Evolutionary conservation across 2,329 filamentous ascomycete genomes (phyloP).

Genomic region (Aspergillus sp.): DNA sequence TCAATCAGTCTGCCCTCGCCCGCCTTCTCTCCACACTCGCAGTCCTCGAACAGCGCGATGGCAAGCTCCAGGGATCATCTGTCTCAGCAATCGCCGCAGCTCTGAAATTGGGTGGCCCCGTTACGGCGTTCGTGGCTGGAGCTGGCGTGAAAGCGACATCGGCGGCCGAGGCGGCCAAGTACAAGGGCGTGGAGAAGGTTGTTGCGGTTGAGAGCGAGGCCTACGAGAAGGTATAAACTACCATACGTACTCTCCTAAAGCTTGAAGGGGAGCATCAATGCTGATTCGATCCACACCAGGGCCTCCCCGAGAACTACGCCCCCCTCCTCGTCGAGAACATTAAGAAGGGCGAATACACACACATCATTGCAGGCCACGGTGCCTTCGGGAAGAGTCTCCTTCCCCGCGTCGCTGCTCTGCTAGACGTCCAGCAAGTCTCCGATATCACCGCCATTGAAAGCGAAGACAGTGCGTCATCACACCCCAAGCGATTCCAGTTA

Average conservation of each 20-base stretch:
- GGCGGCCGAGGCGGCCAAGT: constrained; percentile 82
- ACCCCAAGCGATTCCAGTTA: background rate
- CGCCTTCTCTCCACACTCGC: constrained; percentile 84
- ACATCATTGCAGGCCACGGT: constrained; percentile 86
- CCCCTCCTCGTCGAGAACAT: constrained; percentile 92
- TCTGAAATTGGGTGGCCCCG: constrained; percentile 76
- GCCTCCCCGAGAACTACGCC: constrained; percentile 91
- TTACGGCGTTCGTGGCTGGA: constrained; percentile 87
- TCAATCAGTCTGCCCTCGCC: constrained; percentile 56
- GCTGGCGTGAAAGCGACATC: constrained; percentile 67
- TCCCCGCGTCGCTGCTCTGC: constrained; percentile 83
- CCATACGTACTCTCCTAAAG: too few species aligned
- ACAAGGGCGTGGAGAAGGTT: constrained; percentile 88
- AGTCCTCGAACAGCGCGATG: constrained; percentile 87
- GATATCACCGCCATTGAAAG: constrained; percentile 84
- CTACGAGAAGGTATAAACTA: constrained; percentile 75
- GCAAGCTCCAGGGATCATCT: constrained; percentile 78
- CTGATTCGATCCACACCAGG: constrained; percentile 54
- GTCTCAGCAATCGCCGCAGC: constrained; percentile 84
- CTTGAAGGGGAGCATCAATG: background rate
- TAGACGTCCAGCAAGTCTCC: constrained; percentile 91
- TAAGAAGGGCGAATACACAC: constrained; percentile 90
- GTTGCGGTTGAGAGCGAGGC: constrained; percentile 82
- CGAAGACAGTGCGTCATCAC: constrained; percentile 67
- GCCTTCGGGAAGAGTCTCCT: constrained; percentile 96